Base-by-base conservation (phyloP, 2,329 filamentous ascomycete genomes). In the Beauveria caledonica region DNA sequence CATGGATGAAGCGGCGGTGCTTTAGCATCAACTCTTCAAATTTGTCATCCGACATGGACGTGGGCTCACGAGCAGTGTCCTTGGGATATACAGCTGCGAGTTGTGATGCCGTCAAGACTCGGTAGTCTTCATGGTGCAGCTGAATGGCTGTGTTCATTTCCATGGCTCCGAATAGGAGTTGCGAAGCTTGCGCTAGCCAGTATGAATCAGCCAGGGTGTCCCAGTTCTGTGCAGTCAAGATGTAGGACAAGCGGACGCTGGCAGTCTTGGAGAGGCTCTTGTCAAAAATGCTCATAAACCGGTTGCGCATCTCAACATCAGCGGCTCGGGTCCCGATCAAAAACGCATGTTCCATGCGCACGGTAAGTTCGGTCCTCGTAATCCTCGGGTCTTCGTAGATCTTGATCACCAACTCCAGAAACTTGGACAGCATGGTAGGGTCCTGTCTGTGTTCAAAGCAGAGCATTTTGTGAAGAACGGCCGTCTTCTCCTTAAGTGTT, bases 321-420 rank as follows among this genome's bases (percentile, higher is more conserved):
- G 92, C 87, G 2, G 93, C 93, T 67, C 95, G 80, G 0, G 93
- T 95, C 29, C 95, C 94, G 54, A 99, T 94, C 64, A 99, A 81
- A 80, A 99, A 99, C 5, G 94, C 94, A 73, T 97, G 93, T 76
- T 99, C 94, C 83, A 99, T 89, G 4, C 95, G 86, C 10, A 99
- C 95, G 0, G 94, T 97, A 58, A 99, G 81, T 74, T 99, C 94
- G 0, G 93, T 97, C 36, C 92, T 84, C 1, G 92, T 92, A 64
- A 99, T 94, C 75, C 95, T 96, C 0, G 92, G 90, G 68, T 99
- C 94, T 70, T 99, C 95, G 71, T 99, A 99, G 62, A 99, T 97
- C 53, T 92, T 87, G 66, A 99, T 96, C 27, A 99, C 94, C 27
- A 99, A 84, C 65, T 97, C 90, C 62, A 99, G 80, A 77, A 97